Evolutionary conservation across 2,329 filamentous ascomycete genomes (phyloP), one percentile per base, ranked within the genome.

Genomic region (Xylariaceae sp.): DNA sequence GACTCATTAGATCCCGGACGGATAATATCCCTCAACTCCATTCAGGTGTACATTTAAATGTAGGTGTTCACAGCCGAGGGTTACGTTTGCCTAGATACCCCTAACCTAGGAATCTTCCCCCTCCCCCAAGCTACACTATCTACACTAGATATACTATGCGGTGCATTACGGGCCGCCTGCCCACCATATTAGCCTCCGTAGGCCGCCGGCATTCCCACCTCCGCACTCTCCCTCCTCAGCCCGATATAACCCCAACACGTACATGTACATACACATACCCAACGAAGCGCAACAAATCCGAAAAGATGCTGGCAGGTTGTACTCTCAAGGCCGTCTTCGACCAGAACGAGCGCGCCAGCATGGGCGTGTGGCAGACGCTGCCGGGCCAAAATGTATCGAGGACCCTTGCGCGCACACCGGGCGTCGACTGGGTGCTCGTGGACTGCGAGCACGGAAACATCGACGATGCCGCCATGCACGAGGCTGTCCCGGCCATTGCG

Each of bases 351-450:
- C 69, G 71, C 29, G 71, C 78, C 4, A 76, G 79, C 47, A 73
- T 83, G 61, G 83, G 83, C 3, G 73, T 79, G 51, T 86, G 81
- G 83, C 83, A 86, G 70, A 83, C 83, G 74, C 70, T 85, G 51
- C 82, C 83, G 0, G 80, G 81, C 0, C 73, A 76, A 44, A 84
- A 85, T 58, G 71, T 85, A 9, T 81, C 82, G 4, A 75, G 83
- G 51, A 69, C 77, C 19, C 72, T 89, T 47, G 84, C 86, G 1
- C 73, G 81, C 52, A 78, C 59, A 3, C 52, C 78, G 1, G 85
- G 83, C 1, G 76, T 85, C 1, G 85, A 88, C 65, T 87, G 85
- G 77, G 80, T 89, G 7, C 73, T 86, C 67, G 80, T 81, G 30
- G 80, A 81, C 64, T 80, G 78, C 62, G 78, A 80, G 56, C 80